These are phyloP conservation scores for Cladobotryum mycophilum DNA, from an alignment of 2,329 filamentous ascomycete species.

Conservation along the genomic window DNA sequence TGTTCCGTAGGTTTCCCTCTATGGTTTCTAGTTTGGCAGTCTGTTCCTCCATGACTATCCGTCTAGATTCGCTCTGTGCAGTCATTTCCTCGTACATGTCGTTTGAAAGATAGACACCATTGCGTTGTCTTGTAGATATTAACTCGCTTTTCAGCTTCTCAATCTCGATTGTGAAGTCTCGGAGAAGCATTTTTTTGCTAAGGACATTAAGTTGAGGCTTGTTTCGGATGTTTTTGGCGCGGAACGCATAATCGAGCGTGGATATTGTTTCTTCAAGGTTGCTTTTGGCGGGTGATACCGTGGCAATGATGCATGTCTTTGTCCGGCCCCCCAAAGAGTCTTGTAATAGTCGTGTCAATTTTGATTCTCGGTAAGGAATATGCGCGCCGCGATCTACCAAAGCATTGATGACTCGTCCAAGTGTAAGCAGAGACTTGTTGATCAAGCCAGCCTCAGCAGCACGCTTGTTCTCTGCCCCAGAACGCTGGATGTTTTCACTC, in stretches of 20 bases:
- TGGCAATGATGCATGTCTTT: constrained; percentile 98
- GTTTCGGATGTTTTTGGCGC: constrained; percentile 97
- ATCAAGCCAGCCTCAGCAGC: constrained; percentile 93
- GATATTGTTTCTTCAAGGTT: constrained; percentile 98
- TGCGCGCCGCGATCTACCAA: constrained; percentile 84
- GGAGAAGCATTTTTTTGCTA: constrained; percentile 86
- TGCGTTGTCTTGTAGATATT: constrained; percentile 85
- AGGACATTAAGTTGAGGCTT: constrained; percentile 94
- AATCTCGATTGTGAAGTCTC: constrained; percentile 86
- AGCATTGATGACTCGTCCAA: constrained; percentile 95
- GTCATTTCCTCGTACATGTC: constrained; percentile 88
- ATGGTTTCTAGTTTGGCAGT: constrained; percentile 86
- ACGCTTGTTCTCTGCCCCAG: constrained; percentile 95
- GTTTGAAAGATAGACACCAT: constrained; percentile 88
- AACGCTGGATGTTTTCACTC: constrained; percentile 95
- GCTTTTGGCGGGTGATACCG: constrained; percentile 86
- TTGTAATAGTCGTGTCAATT: constrained; percentile 88
- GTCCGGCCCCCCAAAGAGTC: constrained; percentile 93
- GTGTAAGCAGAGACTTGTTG: constrained; percentile 93
- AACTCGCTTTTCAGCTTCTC: constrained; percentile 92
- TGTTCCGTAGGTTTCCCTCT: constrained; percentile 84
- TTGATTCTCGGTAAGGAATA: constrained; percentile 90
- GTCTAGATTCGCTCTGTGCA: constrained; percentile 82
- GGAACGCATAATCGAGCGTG: constrained; percentile 93
- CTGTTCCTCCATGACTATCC: constrained; percentile 89